These are phyloP conservation scores for Globisporangium nunn DNA, from an alignment of 352 stramenopile genomes.

Conservation along the genomic window DNA sequence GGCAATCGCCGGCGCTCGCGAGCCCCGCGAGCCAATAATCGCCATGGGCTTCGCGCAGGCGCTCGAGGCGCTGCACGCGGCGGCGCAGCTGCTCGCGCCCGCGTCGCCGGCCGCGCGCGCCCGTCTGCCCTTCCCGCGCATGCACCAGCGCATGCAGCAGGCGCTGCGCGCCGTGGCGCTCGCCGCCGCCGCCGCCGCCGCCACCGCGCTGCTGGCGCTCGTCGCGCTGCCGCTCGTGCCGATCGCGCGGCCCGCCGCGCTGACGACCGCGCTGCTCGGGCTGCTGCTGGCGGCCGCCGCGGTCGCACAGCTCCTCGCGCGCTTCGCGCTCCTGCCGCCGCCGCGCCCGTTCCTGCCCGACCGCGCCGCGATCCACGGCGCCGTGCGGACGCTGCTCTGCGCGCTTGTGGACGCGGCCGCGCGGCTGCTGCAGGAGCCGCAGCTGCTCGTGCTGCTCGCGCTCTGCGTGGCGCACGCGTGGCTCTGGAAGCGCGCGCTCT, in stretches of 20 bases:
- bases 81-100: constrained; percentile 13
- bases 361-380: constrained; percentile 17
- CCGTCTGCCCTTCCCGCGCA: constrained; percentile 23
- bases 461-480: constrained; percentile 41
- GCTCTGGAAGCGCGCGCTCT: constrained; percentile 31
- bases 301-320: constrained; percentile 27
- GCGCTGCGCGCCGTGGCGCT: constrained; percentile 39
- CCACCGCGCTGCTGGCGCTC: constrained; percentile 14
- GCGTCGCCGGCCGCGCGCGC: too few species aligned
- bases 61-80: constrained; percentile 40
- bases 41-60: constrained; percentile 42
- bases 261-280: constrained; percentile 18
- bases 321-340: constrained; percentile 38
- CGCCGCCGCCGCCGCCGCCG: constrained; percentile 14
- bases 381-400: constrained; percentile 31
- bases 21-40: too few species aligned
- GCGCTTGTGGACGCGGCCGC: constrained; percentile 20
- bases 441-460: constrained; percentile 32
- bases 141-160: constrained; percentile 54
- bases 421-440: constrained; percentile 32
- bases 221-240: constrained; percentile 24
- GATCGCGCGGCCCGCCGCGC: constrained; percentile 22
- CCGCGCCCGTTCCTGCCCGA: constrained; percentile 17
- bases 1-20: too few species aligned
- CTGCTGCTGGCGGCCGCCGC: constrained; percentile 15